These are phyloP conservation scores for Solanum acaule DNA, from an alignment of 257 asterid species.

Conservation along the genomic window DNA sequence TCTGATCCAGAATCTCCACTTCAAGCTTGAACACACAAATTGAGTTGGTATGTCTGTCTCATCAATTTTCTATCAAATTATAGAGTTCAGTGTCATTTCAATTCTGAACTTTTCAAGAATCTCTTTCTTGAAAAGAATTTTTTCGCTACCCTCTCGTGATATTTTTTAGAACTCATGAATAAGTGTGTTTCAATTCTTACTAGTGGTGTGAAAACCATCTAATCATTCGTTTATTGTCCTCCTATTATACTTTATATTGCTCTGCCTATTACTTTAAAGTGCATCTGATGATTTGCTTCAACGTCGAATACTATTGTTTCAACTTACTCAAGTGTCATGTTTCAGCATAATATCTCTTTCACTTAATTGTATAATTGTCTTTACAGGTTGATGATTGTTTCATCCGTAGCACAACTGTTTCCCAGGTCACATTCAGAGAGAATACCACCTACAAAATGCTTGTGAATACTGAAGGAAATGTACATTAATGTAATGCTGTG, in stretches of 20 bases:
- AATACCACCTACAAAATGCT: not conserved
- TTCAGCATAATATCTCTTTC: not conserved
- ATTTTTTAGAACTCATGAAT: not conserved
- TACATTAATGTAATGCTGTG: not conserved
- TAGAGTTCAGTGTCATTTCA: not conserved
- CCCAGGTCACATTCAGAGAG: not conserved
- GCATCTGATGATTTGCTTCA: not conserved
- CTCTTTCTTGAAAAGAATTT: not conserved
- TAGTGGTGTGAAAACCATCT: not conserved
- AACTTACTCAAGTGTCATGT: not conserved
- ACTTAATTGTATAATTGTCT: not conserved
- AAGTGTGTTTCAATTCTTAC: not conserved
- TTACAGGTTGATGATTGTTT: not conserved
- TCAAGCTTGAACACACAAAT: constrained; percentile 28
- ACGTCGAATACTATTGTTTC: not conserved
- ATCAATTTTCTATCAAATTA: not conserved
- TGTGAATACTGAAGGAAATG: not conserved
- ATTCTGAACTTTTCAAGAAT: not conserved
- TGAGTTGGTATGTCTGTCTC: constrained; percentile 15
- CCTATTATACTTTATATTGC: not conserved
- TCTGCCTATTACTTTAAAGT: not conserved
- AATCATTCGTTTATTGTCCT: not conserved
- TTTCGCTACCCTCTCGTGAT: not conserved
- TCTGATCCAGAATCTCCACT: constrained; percentile 94
- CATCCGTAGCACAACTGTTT: not conserved